Conservation (phyloP, 2,329 filamentous ascomycete genomes). For the Penicillium vulpinum region DNA sequence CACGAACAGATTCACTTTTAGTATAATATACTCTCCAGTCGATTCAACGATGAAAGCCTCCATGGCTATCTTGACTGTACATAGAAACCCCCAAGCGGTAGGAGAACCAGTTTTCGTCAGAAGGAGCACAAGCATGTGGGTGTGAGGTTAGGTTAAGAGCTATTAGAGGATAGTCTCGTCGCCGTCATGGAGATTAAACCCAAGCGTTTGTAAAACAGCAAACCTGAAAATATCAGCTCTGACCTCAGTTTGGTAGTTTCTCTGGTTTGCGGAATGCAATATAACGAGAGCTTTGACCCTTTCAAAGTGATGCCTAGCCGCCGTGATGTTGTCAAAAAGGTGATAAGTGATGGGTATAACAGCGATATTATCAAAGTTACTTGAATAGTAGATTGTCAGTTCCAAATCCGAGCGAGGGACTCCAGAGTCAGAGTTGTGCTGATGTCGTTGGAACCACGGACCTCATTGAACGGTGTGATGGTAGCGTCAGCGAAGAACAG, state of each 20-base stretch:
- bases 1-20: conserved; percentile 1
- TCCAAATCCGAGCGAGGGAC: background rate
- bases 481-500: background rate
- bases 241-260: background rate
- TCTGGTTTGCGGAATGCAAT: background rate
- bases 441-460: background rate
- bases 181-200: background rate
- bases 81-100: background rate
- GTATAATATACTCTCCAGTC: background rate
- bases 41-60: background rate
- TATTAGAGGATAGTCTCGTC: background rate
- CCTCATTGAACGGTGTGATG: background rate
- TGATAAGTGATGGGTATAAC: background rate
- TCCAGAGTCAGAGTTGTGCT: background rate
- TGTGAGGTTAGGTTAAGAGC: background rate
- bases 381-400: background rate
- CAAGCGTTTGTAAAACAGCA: background rate
- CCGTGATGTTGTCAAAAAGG: background rate
- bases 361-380: background rate
- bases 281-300: background rate
- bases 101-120: background rate
- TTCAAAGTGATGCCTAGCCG: background rate
- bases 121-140: background rate
- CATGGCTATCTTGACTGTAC: too few species aligned
- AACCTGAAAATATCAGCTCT: background rate